Evolutionary conservation across 2,329 filamentous ascomycete species (phyloP), one percentile per base, ranked within the genome.

Genomic region (Metarhizium humberi): DNA sequence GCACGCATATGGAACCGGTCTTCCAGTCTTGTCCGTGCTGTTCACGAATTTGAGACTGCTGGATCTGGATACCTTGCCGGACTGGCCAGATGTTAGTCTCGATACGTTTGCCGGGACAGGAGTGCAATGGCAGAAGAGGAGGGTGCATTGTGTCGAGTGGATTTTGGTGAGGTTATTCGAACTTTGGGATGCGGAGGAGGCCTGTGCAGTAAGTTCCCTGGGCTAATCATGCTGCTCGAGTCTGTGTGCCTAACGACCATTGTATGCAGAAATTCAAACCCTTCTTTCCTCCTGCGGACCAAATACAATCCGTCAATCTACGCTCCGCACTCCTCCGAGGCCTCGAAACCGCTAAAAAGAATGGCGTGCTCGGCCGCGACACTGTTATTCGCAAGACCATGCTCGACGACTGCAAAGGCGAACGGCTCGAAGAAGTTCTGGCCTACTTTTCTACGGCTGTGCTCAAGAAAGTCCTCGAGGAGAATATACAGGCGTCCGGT

Each of bases 371-470:
- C 8, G 89, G 90, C 3, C 80, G 89, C 51, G 91, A 96, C 65
- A 81, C 82, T 0, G 81, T 95, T 1, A 73, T 97, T 36, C 84
- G 94, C 52, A 96, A 96, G 74, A 95, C 90, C 0, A 96, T 96
- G 89, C 76, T 99, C 52, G 94, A 99, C 67, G 92, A 99, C 63
- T 99, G 94, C 73, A 92, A 88, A 61, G 92, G 92, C 6, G 91
- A 96, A 54, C 86, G 90, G 59, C 82, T 97, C 54, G 91, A 92
- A 67, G 94, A 99, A 66, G 74, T 96, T 1, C 77, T 97, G 32
- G 84, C 90, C 3, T 78, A 84, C 0, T 95, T 99, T 64, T 96
- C 92, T 1, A 88, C 88, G 14, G 81, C 84, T 0, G 91, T 96
- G 0, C 69, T 97, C 58, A 88, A 88, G 65, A 90, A 86, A 64